phyloP scores from a whole-genome alignment of 371 early-diverging fungal genomes.

The Haplosporangium sp. region DNA sequence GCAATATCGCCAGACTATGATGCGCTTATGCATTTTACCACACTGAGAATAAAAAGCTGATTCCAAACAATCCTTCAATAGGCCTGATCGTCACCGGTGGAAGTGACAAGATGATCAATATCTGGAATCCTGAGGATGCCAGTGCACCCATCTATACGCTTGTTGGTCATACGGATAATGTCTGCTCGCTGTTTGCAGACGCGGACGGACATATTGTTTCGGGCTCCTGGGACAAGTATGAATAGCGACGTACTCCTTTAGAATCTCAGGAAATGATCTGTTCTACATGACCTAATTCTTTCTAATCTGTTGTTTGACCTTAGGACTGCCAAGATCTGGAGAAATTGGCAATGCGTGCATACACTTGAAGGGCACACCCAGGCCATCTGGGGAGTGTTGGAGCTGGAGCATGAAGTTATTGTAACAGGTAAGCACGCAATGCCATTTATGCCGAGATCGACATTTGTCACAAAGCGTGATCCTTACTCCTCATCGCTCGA shows the following conservation, averaged over 20 bases:
- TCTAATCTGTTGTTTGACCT: background rate
- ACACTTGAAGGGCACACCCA: conserved; percentile 85
- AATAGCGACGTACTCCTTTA: background rate
- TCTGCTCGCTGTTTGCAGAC: conserved; percentile 80
- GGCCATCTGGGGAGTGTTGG: conserved; percentile 93
- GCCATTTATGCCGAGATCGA: background rate
- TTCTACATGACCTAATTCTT: background rate
- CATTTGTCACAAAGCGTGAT: background rate
- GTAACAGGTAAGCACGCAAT: conserved; percentile 76
- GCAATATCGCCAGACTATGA: no score
- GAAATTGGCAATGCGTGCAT: conserved; percentile 72
- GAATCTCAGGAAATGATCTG: no score
- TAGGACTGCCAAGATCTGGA: conserved; percentile 91
- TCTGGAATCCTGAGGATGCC: conserved; percentile 76
- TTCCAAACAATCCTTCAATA: conserved; percentile 24
- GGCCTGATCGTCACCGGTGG: conserved; percentile 89
- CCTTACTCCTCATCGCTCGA: no score
- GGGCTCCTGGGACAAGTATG: conserved; percentile 97
- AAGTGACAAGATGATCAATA: conserved; percentile 84
- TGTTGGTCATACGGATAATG: conserved; percentile 89
- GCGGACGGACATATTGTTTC: conserved; percentile 82
- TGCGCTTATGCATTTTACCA: background rate
- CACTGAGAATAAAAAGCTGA: no score
- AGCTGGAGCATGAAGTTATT: conserved; percentile 73
- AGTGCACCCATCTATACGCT: conserved; percentile 74